These are phyloP conservation scores for Leavenworthia alabamica DNA, from an alignment of 345 rosid species.

Conservation along the genomic window DNA sequence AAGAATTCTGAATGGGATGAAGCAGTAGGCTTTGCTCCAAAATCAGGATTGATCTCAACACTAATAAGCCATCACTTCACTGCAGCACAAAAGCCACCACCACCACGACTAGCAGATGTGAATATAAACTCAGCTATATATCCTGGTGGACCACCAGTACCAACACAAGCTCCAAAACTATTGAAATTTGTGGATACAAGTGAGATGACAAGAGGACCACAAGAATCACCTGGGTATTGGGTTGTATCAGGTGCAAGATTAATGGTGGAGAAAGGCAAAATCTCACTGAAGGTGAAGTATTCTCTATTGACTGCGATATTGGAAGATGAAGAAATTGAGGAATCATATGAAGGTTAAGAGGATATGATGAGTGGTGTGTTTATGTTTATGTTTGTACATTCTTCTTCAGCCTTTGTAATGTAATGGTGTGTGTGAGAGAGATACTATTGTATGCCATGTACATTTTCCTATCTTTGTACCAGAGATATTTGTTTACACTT, in stretches of 20 bases:
- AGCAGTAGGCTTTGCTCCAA: conserved; percentile 62
- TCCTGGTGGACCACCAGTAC: conserved; percentile 93
- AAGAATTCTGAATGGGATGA: conserved; percentile 90
- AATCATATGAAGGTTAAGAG: conserved; percentile 10
- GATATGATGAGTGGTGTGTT: neutral
- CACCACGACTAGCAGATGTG: conserved; percentile 83
- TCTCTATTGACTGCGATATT: conserved; percentile 56
- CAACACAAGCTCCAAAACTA: conserved; percentile 78
- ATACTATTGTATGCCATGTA: conserved; percentile 5
- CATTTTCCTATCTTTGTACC: conserved; percentile 3
- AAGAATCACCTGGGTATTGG: conserved; percentile 94
- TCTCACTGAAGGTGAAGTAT: conserved; percentile 85
- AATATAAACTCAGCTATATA: conserved; percentile 87
- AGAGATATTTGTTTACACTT: neutral
- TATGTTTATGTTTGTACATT: conserved; percentile 15
- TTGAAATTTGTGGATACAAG: conserved; percentile 84
- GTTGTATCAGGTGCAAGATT: conserved; percentile 87
- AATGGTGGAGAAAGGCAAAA: conserved; percentile 75
- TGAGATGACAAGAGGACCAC: conserved; percentile 90
- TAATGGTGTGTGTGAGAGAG: conserved; percentile 15
- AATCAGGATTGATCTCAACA: conserved; percentile 84
- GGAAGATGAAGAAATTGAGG: conserved; percentile 46
- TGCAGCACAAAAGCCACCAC: conserved; percentile 62
- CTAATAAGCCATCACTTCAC: conserved; percentile 91
- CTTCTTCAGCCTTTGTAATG: conserved; percentile 13